Evolutionary conservation across 2,329 filamentous ascomycete genomes (phyloP).

Genomic region (Paecilomyces variotii): DNA sequence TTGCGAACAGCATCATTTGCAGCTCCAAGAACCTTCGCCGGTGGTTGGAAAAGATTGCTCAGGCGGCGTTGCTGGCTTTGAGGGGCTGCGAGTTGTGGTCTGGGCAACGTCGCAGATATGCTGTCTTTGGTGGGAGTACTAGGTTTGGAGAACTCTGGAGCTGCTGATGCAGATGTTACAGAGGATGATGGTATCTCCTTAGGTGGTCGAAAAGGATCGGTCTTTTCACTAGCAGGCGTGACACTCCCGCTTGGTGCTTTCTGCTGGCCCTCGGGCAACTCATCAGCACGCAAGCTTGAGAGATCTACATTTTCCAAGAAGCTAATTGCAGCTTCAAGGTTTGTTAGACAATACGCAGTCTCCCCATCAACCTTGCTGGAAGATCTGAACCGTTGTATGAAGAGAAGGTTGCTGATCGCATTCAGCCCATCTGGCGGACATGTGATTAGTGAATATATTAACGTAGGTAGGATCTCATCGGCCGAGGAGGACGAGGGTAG

Average conservation of each 20-base stretch:
- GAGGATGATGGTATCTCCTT: slow-evolving; percentile 19
- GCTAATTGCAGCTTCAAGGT: slow-evolving; percentile 86
- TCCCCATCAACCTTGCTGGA: slow-evolving; percentile 83
- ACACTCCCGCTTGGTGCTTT: slow-evolving; percentile 41
- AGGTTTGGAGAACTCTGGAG: slow-evolving; percentile 23
- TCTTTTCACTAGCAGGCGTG: slow-evolving; percentile 16
- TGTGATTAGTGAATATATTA: slow-evolving; percentile 93
- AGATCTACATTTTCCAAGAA: slow-evolving; percentile 95
- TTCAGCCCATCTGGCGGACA: slow-evolving; percentile 77
- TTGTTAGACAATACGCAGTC: slow-evolving; percentile 91
- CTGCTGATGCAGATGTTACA: slow-evolving; percentile 19
- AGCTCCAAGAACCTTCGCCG: slow-evolving; percentile 70
- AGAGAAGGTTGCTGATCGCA: slow-evolving; percentile 88
- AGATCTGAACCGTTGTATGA: slow-evolving; percentile 86
- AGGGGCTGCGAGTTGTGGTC: slow-evolving; percentile 15
- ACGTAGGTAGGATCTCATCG: slow-evolving; percentile 91
- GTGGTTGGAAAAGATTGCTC: slow-evolving; percentile 78
- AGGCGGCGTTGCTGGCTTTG: slow-evolving; percentile 62
- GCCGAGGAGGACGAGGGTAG: slow-evolving; percentile 74
- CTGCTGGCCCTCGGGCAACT: slow-evolving; percentile 59
- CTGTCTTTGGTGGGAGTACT: slow-evolving; percentile 14
- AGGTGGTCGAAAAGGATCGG: slow-evolving; percentile 16
- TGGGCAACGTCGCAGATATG: slow-evolving; percentile 27
- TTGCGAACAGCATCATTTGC: slow-evolving; percentile 78
- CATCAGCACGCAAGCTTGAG: slow-evolving; percentile 75